Percentiles rank a stretch among this genome's conserved stretches.
Conservation (phyloP, 176 grass and related monocot genomes). For the Alopecurus myosuroides region DNA sequence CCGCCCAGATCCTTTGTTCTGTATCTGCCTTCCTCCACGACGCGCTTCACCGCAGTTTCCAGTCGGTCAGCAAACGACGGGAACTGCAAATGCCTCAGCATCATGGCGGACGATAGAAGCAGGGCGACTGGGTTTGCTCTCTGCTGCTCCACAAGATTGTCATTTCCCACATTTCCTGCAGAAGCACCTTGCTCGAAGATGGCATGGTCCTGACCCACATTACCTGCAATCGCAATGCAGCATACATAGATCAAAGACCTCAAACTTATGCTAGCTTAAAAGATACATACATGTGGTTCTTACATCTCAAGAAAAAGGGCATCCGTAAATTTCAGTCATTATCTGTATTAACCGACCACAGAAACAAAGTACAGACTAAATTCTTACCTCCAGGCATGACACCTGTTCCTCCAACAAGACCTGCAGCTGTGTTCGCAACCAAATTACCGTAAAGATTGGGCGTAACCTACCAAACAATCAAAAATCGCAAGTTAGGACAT, state of each 20-base stretch:
- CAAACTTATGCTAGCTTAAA: not conserved
- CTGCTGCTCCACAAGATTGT: slow-evolving; percentile 68
- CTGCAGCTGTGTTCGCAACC: slow-evolving; percentile 93
- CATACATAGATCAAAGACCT: not conserved
- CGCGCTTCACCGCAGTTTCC: slow-evolving; percentile 74
- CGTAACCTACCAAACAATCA: slow-evolving; percentile 67
- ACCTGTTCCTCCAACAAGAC: slow-evolving; percentile 94
- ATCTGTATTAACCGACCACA: not conserved
- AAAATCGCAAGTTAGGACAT: slow-evolving; percentile 9
- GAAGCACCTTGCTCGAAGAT: slow-evolving; percentile 98
- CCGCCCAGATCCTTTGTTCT: slow-evolving; percentile 88
- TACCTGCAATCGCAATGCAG: slow-evolving; percentile 46
- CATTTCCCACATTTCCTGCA: slow-evolving; percentile 77
- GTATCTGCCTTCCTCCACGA: slow-evolving; percentile 53
- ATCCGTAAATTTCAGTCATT: not conserved
- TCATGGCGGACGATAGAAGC: slow-evolving; percentile 90
- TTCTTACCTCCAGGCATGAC: slow-evolving; percentile 92
- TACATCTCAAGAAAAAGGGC: not conserved
- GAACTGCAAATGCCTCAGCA: slow-evolving; percentile 88
- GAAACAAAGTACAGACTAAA: slow-evolving; percentile 12
- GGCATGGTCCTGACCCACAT: slow-evolving; percentile 93
- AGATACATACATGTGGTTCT: not conserved
- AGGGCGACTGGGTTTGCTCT: slow-evolving; percentile 84
- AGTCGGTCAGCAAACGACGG: slow-evolving; percentile 86
- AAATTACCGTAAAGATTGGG: slow-evolving; percentile 98